Percentiles rank a stretch among this genome's conserved stretches.
Evolutionary conservation across 352 stramenopile genomes (phyloP).

Genomic region (Pythium dissotocum): DNA sequence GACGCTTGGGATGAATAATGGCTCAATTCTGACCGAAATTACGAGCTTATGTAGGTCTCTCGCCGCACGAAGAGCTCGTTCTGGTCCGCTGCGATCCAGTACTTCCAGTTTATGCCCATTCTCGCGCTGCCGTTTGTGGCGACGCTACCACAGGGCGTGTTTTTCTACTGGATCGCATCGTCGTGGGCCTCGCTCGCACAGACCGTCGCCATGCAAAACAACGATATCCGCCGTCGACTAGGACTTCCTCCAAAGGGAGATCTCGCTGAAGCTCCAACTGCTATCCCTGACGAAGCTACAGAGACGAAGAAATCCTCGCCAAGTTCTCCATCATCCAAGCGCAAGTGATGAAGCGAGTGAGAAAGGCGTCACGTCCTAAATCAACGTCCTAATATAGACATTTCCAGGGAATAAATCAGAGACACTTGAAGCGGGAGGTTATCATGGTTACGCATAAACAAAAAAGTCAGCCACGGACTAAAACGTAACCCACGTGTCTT

Average conservation of each 20-base stretch:
- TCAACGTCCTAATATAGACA: neutral
- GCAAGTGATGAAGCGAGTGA: neutral
- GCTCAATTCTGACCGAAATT: neutral
- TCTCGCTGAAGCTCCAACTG: conserved; percentile 28
- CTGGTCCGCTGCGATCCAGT: conserved; percentile 36
- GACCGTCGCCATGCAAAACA: conserved; percentile 63
- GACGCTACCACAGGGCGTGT: conserved; percentile 56
- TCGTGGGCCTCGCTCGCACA: conserved; percentile 72
- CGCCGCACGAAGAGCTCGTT: conserved; percentile 22
- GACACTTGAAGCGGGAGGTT: conserved; percentile 1
- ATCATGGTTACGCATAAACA: neutral
- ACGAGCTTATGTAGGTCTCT: conserved; percentile 10
- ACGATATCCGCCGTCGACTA: conserved; percentile 56
- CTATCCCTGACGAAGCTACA: neutral
- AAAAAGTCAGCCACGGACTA: neutral
- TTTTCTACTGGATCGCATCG: conserved; percentile 81
- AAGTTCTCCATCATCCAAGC: neutral
- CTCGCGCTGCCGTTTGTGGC: conserved; percentile 38
- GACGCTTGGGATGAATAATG: too few relatives aligned
- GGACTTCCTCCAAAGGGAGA: conserved; percentile 45
- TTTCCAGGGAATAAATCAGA: neutral
- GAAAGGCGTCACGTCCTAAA: neutral
- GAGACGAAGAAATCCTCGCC: neutral
- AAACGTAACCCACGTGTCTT: neutral
- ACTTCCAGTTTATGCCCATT: conserved; percentile 47